Evolutionary conservation across 345 rosid species (phyloP), one percentile per base, ranked within the genome.

Genomic region (Geranium brycei): DNA sequence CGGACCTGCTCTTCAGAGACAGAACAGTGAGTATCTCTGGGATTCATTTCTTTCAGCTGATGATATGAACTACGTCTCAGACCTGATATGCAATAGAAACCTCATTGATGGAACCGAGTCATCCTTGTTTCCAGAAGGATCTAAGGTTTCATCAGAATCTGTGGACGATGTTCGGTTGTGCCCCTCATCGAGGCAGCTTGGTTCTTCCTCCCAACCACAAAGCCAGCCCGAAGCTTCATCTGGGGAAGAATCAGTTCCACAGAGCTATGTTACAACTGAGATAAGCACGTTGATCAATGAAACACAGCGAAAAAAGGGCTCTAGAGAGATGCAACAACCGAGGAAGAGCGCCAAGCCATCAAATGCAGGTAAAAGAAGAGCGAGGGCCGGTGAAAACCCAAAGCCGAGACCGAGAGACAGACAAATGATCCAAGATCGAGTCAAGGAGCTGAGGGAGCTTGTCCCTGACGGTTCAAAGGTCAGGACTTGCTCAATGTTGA

Each of bases 391-490:
- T 57, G 82, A 79, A 62, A 78, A 71, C 68, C 89, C 62, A 62
- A 80, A 51, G 74, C 78, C 80, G 19, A 81, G 89, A 71, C 92
- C 92, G 18, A 76, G 89, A 75, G 93, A 84, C 61, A 78, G 87
- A 61, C 93, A 82, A 60, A 65, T 82, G 66, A 87, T 87, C 68
- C 89, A 87, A 69, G 93, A 87, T 56, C 78, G 90, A 40, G 78
- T 84, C 11, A 84, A 78, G 73, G 90, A 87, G 72, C 76, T 87
- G 16, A 72, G 93, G 31, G 82, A 79, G 63, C 86, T 84, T 19
- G 85, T 87, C 69, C 88, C 89, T 30, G 74, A 82, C 66, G 80
- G 91, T 31, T 38, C 74, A 63, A 82, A 80, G 82, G 88, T 81
- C 18, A 68, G 68, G 62, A 40, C 66, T 30, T 30, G 31, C 17